Percentiles rank a stretch among this genome's conserved stretches.
These are phyloP conservation scores for Candida odintsovae DNA, from an alignment of 805 yeast genomes.

Conservation along the genomic window DNA sequence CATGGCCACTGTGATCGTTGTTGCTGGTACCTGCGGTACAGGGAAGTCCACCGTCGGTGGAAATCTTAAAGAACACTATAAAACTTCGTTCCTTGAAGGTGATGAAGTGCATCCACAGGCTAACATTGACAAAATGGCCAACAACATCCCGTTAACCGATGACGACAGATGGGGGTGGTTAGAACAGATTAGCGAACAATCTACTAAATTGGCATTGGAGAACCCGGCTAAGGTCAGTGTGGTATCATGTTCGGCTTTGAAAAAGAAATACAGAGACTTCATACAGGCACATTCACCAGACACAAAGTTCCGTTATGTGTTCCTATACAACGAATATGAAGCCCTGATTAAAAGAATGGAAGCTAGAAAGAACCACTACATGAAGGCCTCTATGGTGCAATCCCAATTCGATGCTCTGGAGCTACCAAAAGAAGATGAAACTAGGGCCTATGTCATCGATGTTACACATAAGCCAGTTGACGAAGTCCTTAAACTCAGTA, in stretches of 20 bases:
- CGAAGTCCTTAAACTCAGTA: slow-evolving; percentile 8
- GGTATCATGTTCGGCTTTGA: slow-evolving; percentile 83
- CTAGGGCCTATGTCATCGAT: slow-evolving; percentile 24
- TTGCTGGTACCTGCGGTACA: slow-evolving; percentile 96
- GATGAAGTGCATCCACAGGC: slow-evolving; percentile 68
- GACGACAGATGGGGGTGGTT: slow-evolving; percentile 95
- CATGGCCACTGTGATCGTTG: slow-evolving; percentile 41
- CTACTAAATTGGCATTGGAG: slow-evolving; percentile 34
- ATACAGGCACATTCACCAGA: slow-evolving; percentile 34
- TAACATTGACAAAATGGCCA: slow-evolving; percentile 79
- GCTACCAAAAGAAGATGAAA: slow-evolving; percentile 45
- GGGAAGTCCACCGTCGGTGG: slow-evolving; percentile 83
- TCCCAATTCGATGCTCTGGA: slow-evolving; percentile 75
- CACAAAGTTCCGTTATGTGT: slow-evolving; percentile 51
- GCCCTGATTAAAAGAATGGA: slow-evolving; percentile 57
- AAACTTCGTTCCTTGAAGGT: slow-evolving; percentile 73
- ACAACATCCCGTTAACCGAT: slow-evolving; percentile 77
- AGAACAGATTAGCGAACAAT: slow-evolving; percentile 35
- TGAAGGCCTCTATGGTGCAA: slow-evolving; percentile 81
- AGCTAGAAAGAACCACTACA: slow-evolving; percentile 69
- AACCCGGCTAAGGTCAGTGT: slow-evolving; percentile 33
- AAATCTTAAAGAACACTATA: slow-evolving; percentile 37
- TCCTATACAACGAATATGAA: slow-evolving; percentile 59
- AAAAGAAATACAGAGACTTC: slow-evolving; percentile 61
- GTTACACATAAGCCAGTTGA: slow-evolving; percentile 24